A percentile compares a stretch with the other conserved stretches of the same genome.
phyloP scores from a whole-genome alignment of 2,329 filamentous ascomycete genomes.

The Calcarisporium arbuscula region DNA sequence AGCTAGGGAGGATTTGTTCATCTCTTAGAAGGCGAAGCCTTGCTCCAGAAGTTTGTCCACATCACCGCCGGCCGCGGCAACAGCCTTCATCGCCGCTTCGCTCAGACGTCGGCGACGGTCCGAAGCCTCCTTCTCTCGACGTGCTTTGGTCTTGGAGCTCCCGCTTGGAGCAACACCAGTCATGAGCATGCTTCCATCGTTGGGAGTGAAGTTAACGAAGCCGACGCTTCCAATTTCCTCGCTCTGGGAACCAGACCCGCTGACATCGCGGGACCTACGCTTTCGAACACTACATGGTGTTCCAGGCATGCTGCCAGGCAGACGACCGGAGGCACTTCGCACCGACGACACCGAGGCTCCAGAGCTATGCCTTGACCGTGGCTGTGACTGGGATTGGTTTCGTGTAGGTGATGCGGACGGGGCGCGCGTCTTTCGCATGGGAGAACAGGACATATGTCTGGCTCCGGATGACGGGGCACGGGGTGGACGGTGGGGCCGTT shows the following conservation, averaged over 20 bases:
- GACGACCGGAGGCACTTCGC: constrained; percentile 29
- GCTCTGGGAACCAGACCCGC: constrained; percentile 20
- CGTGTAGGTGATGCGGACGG: constrained; percentile 36
- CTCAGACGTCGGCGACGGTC: constrained; percentile 67
- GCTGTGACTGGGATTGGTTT: constrained; percentile 13
- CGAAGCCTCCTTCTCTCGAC: constrained; percentile 78
- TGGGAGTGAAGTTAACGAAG: constrained; percentile 88
- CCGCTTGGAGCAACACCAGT: constrained; percentile 88
- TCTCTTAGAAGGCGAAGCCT: constrained; percentile 39
- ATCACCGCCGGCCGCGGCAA: constrained; percentile 66
- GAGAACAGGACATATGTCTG: constrained; percentile 36
- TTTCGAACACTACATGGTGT: constrained; percentile 34
- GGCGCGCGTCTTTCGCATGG: constrained; percentile 36
- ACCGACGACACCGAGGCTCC: constrained; percentile 28
- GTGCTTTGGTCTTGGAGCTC: constrained; percentile 88
- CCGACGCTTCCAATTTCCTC: constrained; percentile 33
- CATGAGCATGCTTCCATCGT: constrained; percentile 72
- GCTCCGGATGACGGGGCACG: constrained; percentile 49
- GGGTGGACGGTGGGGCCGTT: constrained; percentile 39
- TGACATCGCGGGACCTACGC: constrained; percentile 29
- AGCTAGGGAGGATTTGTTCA: no score
- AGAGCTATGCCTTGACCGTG: constrained; percentile 31
- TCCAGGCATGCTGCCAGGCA: constrained; percentile 27
- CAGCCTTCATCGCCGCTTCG: constrained; percentile 62
- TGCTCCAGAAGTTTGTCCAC: constrained; percentile 46